Base-by-base conservation (phyloP, 208 protist genomes). In the Porcisia deanei region DNA sequence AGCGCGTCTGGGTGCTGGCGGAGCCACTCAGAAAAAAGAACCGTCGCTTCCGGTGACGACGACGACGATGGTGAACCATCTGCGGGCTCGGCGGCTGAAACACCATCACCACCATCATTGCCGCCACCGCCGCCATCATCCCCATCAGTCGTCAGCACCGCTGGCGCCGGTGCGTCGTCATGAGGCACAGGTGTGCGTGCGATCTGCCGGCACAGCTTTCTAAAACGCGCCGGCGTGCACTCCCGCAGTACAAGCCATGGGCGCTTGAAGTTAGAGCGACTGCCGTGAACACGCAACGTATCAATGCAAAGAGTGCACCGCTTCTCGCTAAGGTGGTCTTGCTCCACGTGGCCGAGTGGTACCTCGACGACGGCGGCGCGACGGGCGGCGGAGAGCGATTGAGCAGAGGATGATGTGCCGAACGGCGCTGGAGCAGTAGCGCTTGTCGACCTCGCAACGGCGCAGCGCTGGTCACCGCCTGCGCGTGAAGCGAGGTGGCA, bases 271-370 rank as follows among this genome's bases (percentile, higher is more conserved):
- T n/a, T 76, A 9, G 77, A 83, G n/a, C 73, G 73, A 34, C 76
- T 83, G 45, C 91, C 91, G n/a, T 83, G 71, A 1, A 95, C 82
- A 16, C 73, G 77, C 39, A 92, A 74, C 12, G 85, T 89, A 58
- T 86, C 88, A 68, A 95, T 92, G 54, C 84, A 85, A 5, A 95
- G 76, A n/a, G 85, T 86, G 71, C 88, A 87, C 37, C 85, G 80
- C 57, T 80, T 84, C 65, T 76, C 77, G 71, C 83, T 87, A 34
- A 86, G 64, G 63, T 77, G 67, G 69, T 95, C 87, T 57, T 68
- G 59, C 66, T 77, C 83, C 18, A 95, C 79, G 68, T 79, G 68
- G 10, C 91, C 91, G n/a, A 95, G 76, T 3, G 85, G 81, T 59
- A 93, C 73, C 66, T 82, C 66, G n/a, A 82, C 77, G 30, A 79